Evolutionary conservation across 139 green algal species (phyloP).

Genomic region (Picochlorum costavermella): DNA sequence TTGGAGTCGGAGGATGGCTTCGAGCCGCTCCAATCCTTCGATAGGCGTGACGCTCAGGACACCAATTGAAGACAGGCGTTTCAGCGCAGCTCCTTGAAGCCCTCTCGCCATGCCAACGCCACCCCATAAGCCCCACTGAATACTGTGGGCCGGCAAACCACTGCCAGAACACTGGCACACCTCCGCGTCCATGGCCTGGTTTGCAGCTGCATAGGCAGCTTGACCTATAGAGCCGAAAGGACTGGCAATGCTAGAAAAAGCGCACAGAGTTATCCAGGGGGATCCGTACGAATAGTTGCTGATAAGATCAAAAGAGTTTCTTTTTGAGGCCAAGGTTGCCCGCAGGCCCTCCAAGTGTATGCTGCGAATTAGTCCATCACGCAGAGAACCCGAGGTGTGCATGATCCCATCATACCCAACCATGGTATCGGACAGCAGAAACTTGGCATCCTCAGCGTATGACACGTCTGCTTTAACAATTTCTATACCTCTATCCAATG

Average conservation of each 20-base stretch:
- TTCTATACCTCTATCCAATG: background rate
- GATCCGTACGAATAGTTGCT: background rate
- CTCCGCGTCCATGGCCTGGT: conserved; percentile 22
- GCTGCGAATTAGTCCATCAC: background rate
- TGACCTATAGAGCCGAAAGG: conserved; percentile 32
- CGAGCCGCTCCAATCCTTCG: background rate
- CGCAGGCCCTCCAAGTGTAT: background rate
- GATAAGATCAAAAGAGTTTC: background rate
- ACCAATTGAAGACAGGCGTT: background rate
- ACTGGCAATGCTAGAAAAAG: conserved; percentile 28
- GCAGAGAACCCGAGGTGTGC: background rate
- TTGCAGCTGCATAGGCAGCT: conserved; percentile 41
- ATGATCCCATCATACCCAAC: background rate
- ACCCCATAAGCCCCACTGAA: conserved; percentile 42
- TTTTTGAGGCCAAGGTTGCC: conserved; percentile 25
- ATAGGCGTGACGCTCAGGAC: background rate
- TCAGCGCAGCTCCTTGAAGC: background rate
- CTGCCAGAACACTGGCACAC: background rate
- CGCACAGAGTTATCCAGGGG: background rate
- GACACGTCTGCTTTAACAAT: background rate
- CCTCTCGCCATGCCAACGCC: conserved; percentile 28
- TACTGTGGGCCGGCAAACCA: conserved; percentile 5
- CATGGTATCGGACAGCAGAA: background rate
- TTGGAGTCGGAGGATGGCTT: no score
- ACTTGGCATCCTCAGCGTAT: background rate